Conservation (phyloP, 371 early-diverging fungal genomes). For the Sporodiniella umbellata region DNA sequence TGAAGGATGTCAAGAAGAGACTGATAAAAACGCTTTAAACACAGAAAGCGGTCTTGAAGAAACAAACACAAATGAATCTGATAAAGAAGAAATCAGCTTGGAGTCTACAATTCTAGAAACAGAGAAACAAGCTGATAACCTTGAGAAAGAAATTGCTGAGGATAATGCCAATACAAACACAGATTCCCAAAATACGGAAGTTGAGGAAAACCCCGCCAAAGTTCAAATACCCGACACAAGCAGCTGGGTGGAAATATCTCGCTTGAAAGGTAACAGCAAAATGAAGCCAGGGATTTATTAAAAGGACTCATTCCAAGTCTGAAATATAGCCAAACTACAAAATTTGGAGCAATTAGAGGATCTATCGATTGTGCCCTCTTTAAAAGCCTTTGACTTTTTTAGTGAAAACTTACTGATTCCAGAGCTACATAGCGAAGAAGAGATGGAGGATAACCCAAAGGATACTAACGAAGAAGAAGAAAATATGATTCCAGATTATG, state of each 20-base stretch:
- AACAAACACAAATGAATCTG: neutral
- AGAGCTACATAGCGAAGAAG: constrained; percentile 21
- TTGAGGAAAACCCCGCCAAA: neutral
- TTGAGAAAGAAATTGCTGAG: neutral
- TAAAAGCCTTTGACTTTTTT: constrained; percentile 60
- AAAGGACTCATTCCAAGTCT: too few species aligned
- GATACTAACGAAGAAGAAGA: neutral
- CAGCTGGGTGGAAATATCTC: constrained; percentile 16
- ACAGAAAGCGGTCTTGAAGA: neutral
- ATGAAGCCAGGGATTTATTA: too few species aligned
- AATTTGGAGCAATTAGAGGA: constrained; percentile 39
- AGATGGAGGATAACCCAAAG: constrained; percentile 7
- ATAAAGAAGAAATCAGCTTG: too few species aligned
- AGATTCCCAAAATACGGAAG: neutral
- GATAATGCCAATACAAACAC: neutral
- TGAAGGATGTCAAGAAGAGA: constrained; percentile 17
- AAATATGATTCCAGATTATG: constrained; percentile 7
- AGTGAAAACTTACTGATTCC: constrained; percentile 25
- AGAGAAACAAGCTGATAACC: neutral
- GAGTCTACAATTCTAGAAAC: too few species aligned
- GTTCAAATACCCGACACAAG: neutral
- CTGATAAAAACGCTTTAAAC: constrained; percentile 20
- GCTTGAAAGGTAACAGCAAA: constrained; percentile 22
- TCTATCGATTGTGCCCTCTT: constrained; percentile 65
- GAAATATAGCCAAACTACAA: constrained; percentile 57